These are phyloP conservation scores for Phanerodontia chrysosporium DNA, from an alignment of 768 basidiomycete species.

Conservation along the genomic window DNA sequence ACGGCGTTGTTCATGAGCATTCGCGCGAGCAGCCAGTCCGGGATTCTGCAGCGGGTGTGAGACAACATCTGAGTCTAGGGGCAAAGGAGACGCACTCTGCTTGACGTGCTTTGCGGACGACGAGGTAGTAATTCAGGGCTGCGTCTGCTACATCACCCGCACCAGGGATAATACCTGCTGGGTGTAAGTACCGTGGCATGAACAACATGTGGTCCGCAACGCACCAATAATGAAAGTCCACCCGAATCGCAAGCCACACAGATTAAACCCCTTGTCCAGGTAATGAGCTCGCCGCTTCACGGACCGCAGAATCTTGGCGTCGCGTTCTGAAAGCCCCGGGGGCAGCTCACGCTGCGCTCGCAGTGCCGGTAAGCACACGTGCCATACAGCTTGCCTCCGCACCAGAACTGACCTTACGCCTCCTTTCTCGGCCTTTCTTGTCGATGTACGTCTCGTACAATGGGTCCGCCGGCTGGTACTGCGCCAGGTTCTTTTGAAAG, in stretches of 20 bases:
- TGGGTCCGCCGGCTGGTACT: slow-evolving; percentile 71
- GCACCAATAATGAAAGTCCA: slow-evolving; percentile 74
- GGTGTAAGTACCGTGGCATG: background rate
- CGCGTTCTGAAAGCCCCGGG: slow-evolving; percentile 71
- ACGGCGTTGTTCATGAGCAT: slow-evolving; percentile 80
- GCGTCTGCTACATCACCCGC: slow-evolving; percentile 65
- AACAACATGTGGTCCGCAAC: slow-evolving; percentile 3
- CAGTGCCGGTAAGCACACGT: background rate
- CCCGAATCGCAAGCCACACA: slow-evolving; percentile 82
- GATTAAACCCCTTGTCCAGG: slow-evolving; percentile 80
- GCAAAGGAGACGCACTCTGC: slow-evolving; percentile 51
- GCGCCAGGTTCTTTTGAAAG: slow-evolving; percentile 59
- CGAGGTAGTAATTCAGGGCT: slow-evolving; percentile 66
- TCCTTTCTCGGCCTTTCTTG: slow-evolving; percentile 49
- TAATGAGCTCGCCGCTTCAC: slow-evolving; percentile 77
- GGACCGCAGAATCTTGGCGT: slow-evolving; percentile 67
- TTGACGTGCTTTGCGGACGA: slow-evolving; percentile 69
- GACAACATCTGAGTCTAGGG: background rate
- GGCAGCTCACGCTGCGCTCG: slow-evolving; percentile 59
- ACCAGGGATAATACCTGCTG: slow-evolving; percentile 57
- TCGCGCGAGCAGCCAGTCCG: slow-evolving; percentile 57
- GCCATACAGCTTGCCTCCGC: background rate
- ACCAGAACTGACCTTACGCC: slow-evolving; percentile 45
- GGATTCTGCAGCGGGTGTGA: slow-evolving; percentile 30
- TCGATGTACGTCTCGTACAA: slow-evolving; percentile 64